These are phyloP conservation scores for Calonectria multiphialidica DNA, from an alignment of 2,329 filamentous ascomycete genomes.

Conservation along the genomic window DNA sequence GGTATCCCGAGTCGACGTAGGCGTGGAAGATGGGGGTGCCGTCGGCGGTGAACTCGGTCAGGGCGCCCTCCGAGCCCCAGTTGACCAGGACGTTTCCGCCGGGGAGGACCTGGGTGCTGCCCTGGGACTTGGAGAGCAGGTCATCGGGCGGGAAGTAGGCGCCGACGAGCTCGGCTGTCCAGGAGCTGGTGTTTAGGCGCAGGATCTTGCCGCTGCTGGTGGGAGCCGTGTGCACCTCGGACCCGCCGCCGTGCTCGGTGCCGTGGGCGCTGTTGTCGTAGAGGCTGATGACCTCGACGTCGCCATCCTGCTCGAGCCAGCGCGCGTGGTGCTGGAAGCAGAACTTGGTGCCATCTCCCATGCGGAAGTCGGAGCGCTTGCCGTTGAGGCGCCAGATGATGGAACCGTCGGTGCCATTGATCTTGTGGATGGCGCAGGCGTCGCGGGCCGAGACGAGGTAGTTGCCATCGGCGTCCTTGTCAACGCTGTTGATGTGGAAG, in stretches of 20 bases:
- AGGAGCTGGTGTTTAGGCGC: constrained; percentile 57
- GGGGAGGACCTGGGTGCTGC: constrained; percentile 64
- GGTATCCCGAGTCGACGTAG: constrained; percentile 57
- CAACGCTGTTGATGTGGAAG: constrained; percentile 70
- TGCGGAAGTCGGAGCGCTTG: constrained; percentile 54
- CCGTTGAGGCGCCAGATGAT: constrained; percentile 68
- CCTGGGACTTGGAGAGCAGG: constrained; percentile 63
- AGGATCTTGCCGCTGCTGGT: constrained; percentile 62
- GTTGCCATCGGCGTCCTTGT: constrained; percentile 60
- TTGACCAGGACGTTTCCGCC: constrained; percentile 67
- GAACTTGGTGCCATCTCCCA: constrained; percentile 53
- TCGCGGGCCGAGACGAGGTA: constrained; percentile 68
- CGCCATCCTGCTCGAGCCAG: constrained; percentile 53
- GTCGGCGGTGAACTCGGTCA: constrained; percentile 60
- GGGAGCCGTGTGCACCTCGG: constrained; percentile 33
- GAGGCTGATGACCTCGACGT: constrained; percentile 63
- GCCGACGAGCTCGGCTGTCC: constrained; percentile 59
- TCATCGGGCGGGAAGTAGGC: constrained; percentile 63
- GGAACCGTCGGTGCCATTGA: constrained; percentile 60
- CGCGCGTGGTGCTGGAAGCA: constrained; percentile 67
- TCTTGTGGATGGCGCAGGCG: constrained; percentile 59
- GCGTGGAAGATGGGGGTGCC: constrained; percentile 66
- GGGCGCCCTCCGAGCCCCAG: constrained; percentile 65
- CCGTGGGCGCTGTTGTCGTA: constrained; percentile 67
- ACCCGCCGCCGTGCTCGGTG: constrained; percentile 52